These are phyloP conservation scores for Chalaropsis thielavioides DNA, from an alignment of 2,329 filamentous ascomycete genomes.

Conservation along the genomic window DNA sequence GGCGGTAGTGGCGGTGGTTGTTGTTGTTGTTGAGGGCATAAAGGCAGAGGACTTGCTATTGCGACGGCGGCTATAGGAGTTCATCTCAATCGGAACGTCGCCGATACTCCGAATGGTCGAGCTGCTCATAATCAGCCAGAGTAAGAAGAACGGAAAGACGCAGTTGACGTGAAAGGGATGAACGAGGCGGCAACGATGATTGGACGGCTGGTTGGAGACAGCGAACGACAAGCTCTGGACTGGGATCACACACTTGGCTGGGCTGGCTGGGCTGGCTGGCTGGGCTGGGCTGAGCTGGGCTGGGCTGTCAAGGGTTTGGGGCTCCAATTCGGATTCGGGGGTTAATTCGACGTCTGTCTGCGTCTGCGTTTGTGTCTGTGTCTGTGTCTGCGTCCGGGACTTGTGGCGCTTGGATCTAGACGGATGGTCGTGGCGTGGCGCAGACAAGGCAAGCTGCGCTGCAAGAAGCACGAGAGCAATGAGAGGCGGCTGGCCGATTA, in stretches of 20 bases:
- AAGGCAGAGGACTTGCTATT: constrained; percentile 17
- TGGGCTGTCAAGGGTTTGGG: not conserved
- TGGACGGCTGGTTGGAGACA: not conserved
- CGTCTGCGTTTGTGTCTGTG: too few relatives aligned
- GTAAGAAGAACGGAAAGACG: not conserved
- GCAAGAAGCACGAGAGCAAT: too few relatives aligned
- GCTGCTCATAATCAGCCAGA: constrained; percentile 12
- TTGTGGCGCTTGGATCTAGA: not conserved
- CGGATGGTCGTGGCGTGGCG: not conserved
- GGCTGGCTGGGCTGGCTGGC: not conserved
- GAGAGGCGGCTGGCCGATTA: too few relatives aligned
- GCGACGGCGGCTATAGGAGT: constrained; percentile 20
- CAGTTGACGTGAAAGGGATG: not conserved
- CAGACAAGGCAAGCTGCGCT: too few relatives aligned
- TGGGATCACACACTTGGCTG: not conserved
- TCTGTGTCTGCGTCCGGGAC: not conserved
- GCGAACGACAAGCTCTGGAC: not conserved
- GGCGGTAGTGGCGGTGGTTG: not conserved
- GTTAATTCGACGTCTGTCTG: not conserved
- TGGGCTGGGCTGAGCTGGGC: not conserved
- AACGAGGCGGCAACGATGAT: not conserved
- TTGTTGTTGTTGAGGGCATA: not conserved
- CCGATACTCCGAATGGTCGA: constrained; percentile 6
- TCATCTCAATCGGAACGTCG: constrained; percentile 17
- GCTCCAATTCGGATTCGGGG: not conserved